Evolutionary conservation across 1,284 basidiomycete genomes (phyloP).

Genomic region (Caloboletus firmus): DNA sequence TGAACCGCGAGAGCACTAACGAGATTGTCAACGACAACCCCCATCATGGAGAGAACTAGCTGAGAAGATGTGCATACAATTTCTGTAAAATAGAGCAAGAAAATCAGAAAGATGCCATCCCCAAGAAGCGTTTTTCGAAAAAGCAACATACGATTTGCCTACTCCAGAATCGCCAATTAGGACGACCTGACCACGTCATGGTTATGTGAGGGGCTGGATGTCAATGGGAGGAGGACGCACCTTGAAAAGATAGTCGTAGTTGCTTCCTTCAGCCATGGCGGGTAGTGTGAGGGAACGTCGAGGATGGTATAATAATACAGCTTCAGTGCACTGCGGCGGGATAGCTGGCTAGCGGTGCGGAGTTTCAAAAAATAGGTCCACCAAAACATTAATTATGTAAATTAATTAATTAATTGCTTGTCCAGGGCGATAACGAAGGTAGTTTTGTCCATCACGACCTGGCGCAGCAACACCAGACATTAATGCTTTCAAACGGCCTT

Average conservation of each 20-base stretch:
- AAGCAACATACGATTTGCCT: slow-evolving; percentile 82
- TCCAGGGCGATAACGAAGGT: neutral
- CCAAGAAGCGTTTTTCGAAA: slow-evolving; percentile 1
- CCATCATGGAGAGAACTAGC: neutral
- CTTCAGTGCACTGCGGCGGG: neutral
- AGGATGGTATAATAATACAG: slow-evolving; percentile 16
- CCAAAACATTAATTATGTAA: neutral
- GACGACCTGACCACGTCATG: slow-evolving; percentile 65
- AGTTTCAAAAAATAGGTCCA: slow-evolving; percentile 20
- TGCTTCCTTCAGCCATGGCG: slow-evolving; percentile 82
- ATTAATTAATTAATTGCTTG: neutral
- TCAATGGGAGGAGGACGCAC: slow-evolving; percentile 41
- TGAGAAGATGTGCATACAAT: slow-evolving; percentile 17
- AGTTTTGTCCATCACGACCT: neutral
- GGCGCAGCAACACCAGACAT: neutral
- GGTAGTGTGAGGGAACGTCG: slow-evolving; percentile 9
- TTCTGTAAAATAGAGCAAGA: slow-evolving; percentile 14
- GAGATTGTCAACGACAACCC: slow-evolving; percentile 7
- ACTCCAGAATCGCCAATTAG: slow-evolving; percentile 99
- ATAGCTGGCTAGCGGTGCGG: slow-evolving; percentile 13
- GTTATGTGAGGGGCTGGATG: neutral
- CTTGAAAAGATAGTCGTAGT: slow-evolving; percentile 97
- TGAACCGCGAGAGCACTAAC: slow-evolving; percentile 90
- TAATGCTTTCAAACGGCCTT: neutral
- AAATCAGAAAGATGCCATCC: neutral